These are phyloP conservation scores for Hyphodiscus hymeniophilus DNA, from an alignment of 495 filamentous ascomycete species.

Conservation along the genomic window DNA sequence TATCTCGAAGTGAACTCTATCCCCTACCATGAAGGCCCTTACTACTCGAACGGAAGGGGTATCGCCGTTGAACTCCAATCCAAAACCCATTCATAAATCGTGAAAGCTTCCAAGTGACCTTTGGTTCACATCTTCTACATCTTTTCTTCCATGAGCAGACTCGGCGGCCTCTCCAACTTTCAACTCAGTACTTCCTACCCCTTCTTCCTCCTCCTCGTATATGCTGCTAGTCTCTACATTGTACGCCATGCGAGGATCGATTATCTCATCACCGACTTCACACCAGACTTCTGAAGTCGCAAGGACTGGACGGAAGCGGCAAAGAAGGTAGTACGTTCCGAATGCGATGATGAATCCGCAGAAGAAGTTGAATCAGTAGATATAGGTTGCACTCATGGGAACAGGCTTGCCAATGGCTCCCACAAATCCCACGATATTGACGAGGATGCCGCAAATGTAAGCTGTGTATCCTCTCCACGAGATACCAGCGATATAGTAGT, in stretches of 20 bases:
- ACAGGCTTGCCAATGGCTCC: conserved; percentile 62
- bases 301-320: conserved; percentile 61
- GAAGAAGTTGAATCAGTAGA: conserved; percentile 90
- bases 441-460: conserved; percentile 77
- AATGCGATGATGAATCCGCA: conserved; percentile 67
- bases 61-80: too few species aligned
- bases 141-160: conserved; percentile 2
- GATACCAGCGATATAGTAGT: conserved; percentile 67
- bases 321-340: conserved; percentile 60
- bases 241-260: conserved; percentile 41
- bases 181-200: background rate
- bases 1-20: too few species aligned
- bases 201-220: conserved; percentile 10
- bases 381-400: conserved; percentile 73
- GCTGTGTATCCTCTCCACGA: conserved; percentile 78
- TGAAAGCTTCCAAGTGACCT: background rate
- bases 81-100: too few species aligned
- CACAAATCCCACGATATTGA: conserved; percentile 90
- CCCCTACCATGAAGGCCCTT: too few species aligned
- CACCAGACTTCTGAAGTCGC: conserved; percentile 70
- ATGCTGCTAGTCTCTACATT: conserved; percentile 21
- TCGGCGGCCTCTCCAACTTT: conserved; percentile 6
- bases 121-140: conserved; percentile 9
- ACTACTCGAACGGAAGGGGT: too few species aligned
- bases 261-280: conserved; percentile 66